These are phyloP conservation scores for Apostasia ramifera DNA, from an alignment of 106 monocot species.

Conservation along the genomic window DNA sequence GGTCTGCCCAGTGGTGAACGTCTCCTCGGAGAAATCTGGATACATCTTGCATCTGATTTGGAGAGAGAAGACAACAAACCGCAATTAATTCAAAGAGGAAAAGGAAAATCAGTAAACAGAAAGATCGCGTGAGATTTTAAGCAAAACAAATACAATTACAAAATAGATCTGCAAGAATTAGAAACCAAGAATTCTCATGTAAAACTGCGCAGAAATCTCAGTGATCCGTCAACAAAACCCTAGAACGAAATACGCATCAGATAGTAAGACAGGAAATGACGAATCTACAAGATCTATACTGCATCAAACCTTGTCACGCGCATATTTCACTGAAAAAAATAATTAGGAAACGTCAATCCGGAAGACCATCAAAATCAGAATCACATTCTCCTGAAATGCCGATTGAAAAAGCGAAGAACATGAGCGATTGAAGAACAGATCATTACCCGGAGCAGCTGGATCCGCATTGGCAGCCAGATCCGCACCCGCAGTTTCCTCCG, in stretches of 20 bases:
- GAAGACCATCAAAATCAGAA: not conserved
- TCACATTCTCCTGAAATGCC: not conserved
- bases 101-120: not conserved
- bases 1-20: constrained; percentile 23
- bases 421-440: not conserved
- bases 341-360: not conserved
- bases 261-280: not conserved
- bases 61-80: not conserved
- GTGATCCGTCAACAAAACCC: not conserved
- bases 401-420: not conserved
- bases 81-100: not conserved
- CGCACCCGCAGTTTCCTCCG: constrained; percentile 58
- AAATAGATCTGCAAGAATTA: not conserved
- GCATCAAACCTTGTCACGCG: not conserved
- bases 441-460: constrained; percentile 43
- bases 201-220: not conserved
- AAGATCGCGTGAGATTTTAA: not conserved
- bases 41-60: constrained; percentile 60
- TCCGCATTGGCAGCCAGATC: constrained; percentile 49
- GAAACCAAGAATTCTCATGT: not conserved
- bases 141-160: not conserved
- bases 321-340: not conserved
- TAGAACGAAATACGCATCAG: not conserved
- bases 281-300: not conserved
- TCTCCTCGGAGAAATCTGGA: constrained; percentile 32